phyloP scores from a whole-genome alignment of 345 rosid genomes.

The Aquilaria malaccensis region DNA sequence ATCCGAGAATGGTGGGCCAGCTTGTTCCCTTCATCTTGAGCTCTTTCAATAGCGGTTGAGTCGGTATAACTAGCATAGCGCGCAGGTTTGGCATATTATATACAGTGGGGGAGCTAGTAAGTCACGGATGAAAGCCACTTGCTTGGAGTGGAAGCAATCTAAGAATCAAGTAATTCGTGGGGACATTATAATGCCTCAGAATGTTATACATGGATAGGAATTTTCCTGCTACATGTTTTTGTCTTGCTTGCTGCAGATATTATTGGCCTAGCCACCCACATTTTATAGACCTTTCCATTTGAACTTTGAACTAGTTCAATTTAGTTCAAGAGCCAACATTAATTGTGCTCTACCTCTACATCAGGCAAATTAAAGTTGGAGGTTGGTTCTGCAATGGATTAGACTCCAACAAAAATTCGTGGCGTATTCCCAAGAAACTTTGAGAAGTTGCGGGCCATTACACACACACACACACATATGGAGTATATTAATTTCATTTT shows the following conservation, averaged over 20 bases:
- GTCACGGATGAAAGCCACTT: neutral
- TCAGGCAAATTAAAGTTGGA: too few species aligned
- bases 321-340: too few species aligned
- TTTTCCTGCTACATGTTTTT: neutral
- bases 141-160: slow-evolving; percentile 16
- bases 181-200: slow-evolving; percentile 13
- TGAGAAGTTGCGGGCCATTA: too few species aligned
- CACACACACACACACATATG: too few species aligned
- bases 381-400: too few species aligned
- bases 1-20: slow-evolving; percentile 10
- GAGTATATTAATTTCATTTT: too few species aligned
- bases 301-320: too few species aligned
- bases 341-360: too few species aligned
- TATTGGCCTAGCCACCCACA: neutral
- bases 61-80: neutral
- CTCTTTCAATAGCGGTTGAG: neutral
- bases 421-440: too few species aligned
- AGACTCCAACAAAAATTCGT: too few species aligned
- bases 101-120: neutral
- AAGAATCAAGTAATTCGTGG: neutral
- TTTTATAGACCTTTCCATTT: slow-evolving; percentile 4
- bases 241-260: too few species aligned
- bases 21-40: slow-evolving; percentile 19
- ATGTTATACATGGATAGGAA: slow-evolving; percentile 8
- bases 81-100: slow-evolving; percentile 13